Evolutionary conservation across 306 rosid genomes (phyloP).

Genomic region (Clitoria ternatea): DNA sequence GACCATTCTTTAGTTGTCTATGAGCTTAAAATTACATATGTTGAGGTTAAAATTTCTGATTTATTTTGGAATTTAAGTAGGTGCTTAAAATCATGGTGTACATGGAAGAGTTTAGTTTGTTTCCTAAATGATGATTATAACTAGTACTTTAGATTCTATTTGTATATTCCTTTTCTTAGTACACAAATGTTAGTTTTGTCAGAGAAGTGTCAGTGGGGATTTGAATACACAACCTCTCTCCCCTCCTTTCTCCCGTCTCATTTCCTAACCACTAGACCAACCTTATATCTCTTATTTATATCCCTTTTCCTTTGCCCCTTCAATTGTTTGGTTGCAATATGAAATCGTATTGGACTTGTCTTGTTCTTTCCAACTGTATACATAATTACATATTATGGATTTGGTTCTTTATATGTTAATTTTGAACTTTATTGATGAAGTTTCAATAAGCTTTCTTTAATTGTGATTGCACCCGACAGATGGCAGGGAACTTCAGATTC

Average conservation of each 20-base stretch:
- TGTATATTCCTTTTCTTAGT: no score
- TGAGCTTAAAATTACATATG: not conserved
- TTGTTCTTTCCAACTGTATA: not conserved
- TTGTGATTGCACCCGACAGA: conserved; percentile 21
- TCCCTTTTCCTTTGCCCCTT: not conserved
- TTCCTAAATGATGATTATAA: not conserved
- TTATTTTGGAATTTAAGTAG: not conserved
- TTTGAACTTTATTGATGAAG: not conserved
- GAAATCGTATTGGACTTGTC: not conserved
- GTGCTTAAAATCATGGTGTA: not conserved
- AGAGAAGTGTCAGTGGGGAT: no score
- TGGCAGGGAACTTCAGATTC: conserved; percentile 50
- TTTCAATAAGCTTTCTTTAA: conserved; percentile 3
- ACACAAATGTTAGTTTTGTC: no score
- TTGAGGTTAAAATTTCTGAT: not conserved
- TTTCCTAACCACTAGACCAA: no score
- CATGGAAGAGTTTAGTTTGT: not conserved
- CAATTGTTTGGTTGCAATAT: not conserved
- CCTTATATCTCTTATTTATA: not conserved
- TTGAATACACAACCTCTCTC: no score
- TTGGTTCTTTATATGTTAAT: not conserved
- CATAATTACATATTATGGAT: not conserved
- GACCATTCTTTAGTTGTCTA: not conserved
- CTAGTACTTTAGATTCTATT: not conserved
- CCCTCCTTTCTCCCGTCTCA: no score